phyloP scores from a whole-genome alignment of 208 protist species.

The Wallacemonas rigidus region DNA sequence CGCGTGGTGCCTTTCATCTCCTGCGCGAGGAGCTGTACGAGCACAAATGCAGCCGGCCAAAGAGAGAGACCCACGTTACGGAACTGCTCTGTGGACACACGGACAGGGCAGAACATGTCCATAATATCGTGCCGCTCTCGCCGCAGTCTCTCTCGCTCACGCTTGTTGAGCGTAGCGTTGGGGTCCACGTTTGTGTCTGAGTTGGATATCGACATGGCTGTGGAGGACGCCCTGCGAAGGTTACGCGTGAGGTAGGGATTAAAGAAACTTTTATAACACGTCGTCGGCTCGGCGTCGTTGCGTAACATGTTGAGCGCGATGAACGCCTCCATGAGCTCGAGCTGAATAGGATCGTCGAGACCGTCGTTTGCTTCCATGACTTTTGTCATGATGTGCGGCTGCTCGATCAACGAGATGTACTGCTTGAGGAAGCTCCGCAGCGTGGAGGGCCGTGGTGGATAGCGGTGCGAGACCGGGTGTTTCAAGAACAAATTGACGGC shows the following conservation, averaged over 20 bases:
- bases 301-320: constrained; percentile 40
- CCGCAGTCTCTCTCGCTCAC: constrained; percentile 10
- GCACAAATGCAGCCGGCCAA: constrained; percentile 79
- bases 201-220: constrained; percentile 10
- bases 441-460: constrained; percentile 54
- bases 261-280: constrained; percentile 81
- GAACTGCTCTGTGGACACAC: constrained; percentile 65
- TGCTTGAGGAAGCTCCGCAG: constrained; percentile 61
- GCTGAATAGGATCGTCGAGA: constrained; percentile 41
- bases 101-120: constrained; percentile 47
- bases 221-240: constrained; percentile 7
- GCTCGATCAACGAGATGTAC: constrained; percentile 67
- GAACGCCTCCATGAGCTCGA: constrained; percentile 65
- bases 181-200: neutral
- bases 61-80: constrained; percentile 78
- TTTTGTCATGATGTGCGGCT: constrained; percentile 26
- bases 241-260: constrained; percentile 33
- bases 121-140: constrained; percentile 2
- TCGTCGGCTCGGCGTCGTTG: constrained; percentile 18
- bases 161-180: neutral
- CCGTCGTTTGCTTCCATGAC: constrained; percentile 18
- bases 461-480: constrained; percentile 54
- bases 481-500: constrained; percentile 56
- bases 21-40: constrained; percentile 71
- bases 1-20: constrained; percentile 46